Percentiles rank a stretch among this genome's conserved stretches.
Evolutionary conservation across 2,329 filamentous ascomycete genomes (phyloP).

Genomic region (Beauveria sp.): DNA sequence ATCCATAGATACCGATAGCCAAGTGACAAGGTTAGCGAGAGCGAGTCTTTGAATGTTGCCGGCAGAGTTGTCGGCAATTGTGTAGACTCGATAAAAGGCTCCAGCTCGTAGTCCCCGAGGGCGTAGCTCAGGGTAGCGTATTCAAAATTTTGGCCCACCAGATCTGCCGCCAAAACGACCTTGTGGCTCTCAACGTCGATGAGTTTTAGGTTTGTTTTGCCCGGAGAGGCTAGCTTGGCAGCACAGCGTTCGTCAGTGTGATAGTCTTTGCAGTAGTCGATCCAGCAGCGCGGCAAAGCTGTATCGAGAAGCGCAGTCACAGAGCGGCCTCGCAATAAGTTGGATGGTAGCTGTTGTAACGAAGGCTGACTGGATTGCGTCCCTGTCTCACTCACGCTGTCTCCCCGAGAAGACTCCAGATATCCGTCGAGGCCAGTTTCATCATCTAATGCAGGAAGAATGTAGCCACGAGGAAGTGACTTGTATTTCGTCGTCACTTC

Average conservation of each 20-base stretch:
- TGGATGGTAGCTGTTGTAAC: background rate
- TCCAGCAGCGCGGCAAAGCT: slow-evolving; percentile 25
- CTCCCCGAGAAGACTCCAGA: slow-evolving; percentile 11
- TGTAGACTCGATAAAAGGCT: background rate
- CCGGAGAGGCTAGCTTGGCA: slow-evolving; percentile 2
- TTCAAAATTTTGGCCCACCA: slow-evolving; percentile 17
- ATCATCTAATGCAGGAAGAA: slow-evolving; percentile 22
- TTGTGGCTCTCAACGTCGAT: slow-evolving; percentile 24
- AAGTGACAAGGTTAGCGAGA: slow-evolving; percentile 23
- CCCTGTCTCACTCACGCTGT: background rate
- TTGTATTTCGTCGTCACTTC: slow-evolving; percentile 30
- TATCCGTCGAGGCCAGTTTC: slow-evolving; percentile 20
- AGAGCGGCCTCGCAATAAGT: slow-evolving; percentile 23
- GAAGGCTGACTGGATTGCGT: background rate
- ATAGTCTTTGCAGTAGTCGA: slow-evolving; percentile 26
- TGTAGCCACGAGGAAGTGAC: slow-evolving; percentile 29
- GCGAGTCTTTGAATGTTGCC: slow-evolving; percentile 25
- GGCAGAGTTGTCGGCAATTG: slow-evolving; percentile 22
- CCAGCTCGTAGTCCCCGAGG: slow-evolving; percentile 2
- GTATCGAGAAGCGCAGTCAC: slow-evolving; percentile 24
- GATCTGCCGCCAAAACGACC: slow-evolving; percentile 23
- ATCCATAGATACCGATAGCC: slow-evolving; percentile 32
- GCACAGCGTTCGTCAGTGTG: slow-evolving; percentile 21
- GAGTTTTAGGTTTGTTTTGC: slow-evolving; percentile 22
- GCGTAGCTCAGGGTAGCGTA: slow-evolving; percentile 32